Conservation (phyloP, 306 rosid genomes). For the Rubus idaeus region DNA sequence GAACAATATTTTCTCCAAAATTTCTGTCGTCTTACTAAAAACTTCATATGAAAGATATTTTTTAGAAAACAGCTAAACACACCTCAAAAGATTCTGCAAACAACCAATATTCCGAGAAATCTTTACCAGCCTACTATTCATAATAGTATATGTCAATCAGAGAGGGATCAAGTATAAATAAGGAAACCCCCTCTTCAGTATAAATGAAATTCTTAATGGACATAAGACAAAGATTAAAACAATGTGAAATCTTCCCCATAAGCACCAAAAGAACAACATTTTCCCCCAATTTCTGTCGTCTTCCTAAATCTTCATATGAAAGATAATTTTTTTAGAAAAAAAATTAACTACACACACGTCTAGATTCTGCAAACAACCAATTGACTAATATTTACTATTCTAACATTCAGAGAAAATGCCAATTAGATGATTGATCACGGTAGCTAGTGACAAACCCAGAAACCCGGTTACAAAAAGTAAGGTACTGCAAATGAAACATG, state of each 20-base stretch:
- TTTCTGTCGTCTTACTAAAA: too few species aligned
- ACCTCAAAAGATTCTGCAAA: too few species aligned
- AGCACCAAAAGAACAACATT: background rate
- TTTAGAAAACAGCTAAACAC: too few species aligned
- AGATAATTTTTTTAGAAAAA: too few species aligned
- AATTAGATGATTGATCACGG: background rate
- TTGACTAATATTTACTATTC: background rate
- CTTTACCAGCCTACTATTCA: too few species aligned
- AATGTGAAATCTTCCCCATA: background rate
- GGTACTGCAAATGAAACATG: background rate
- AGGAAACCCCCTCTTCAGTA: background rate
- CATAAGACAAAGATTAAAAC: background rate
- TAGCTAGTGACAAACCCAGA: background rate
- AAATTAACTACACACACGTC: background rate
- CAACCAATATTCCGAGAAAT: too few species aligned
- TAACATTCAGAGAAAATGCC: background rate
- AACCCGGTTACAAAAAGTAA: slow-evolving; percentile 8
- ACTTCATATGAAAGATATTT: too few species aligned
- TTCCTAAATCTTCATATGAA: background rate
- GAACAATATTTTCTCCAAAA: too few species aligned
- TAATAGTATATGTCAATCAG: too few species aligned
- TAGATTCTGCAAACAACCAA: slow-evolving; percentile 2
- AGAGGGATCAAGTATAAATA: too few species aligned
- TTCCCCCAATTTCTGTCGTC: background rate
- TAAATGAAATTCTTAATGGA: background rate